phyloP scores from a whole-genome alignment of 495 filamentous ascomycete genomes.

The Lasiosphaeris hirsuta region DNA sequence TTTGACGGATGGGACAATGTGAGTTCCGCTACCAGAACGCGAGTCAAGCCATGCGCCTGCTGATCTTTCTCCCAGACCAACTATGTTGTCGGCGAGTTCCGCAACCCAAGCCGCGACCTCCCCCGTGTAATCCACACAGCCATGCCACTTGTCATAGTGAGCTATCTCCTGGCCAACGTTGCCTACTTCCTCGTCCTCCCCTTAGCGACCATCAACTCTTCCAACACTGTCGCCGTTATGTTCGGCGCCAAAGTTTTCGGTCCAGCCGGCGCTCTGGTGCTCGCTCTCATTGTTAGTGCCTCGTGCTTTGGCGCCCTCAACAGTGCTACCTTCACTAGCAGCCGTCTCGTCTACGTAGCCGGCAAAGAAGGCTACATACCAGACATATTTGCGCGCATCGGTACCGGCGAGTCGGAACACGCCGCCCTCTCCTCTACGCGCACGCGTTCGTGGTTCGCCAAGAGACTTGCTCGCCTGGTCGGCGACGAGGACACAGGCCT shows the following conservation, averaged over 20 bases:
- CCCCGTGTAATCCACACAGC: constrained; percentile 95
- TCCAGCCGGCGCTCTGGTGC: constrained; percentile 70
- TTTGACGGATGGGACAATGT: constrained; percentile 99
- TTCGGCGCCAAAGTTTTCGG: constrained; percentile 93
- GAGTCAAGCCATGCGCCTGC: constrained; percentile 2
- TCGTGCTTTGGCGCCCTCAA: constrained; percentile 92
- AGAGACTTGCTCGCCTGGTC: constrained; percentile 53
- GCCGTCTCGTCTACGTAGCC: constrained; percentile 88
- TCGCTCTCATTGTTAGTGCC: constrained; percentile 84
- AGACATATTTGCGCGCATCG: constrained; percentile 75
- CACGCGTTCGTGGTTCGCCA: constrained; percentile 56
- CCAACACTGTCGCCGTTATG: constrained; percentile 89
- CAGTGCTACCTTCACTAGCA: constrained; percentile 88
- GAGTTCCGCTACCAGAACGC: constrained; percentile 33
- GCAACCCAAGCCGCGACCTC: constrained; percentile 82
- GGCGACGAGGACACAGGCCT: constrained; percentile 61
- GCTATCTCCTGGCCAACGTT: constrained; percentile 86
- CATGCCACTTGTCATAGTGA: constrained; percentile 89
- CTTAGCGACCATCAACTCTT: constrained; percentile 68
- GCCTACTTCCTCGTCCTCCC: constrained; percentile 96
- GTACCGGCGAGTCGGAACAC: constrained; percentile 53
- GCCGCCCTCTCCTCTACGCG: constrained; percentile 43
- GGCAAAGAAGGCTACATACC: constrained; percentile 96
- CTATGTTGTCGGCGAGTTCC: constrained; percentile 95
- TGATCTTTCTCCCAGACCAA: constrained; percentile 62